These are phyloP conservation scores for Neonectria faginata DNA, from an alignment of 2,329 filamentous ascomycete genomes.

Conservation along the genomic window DNA sequence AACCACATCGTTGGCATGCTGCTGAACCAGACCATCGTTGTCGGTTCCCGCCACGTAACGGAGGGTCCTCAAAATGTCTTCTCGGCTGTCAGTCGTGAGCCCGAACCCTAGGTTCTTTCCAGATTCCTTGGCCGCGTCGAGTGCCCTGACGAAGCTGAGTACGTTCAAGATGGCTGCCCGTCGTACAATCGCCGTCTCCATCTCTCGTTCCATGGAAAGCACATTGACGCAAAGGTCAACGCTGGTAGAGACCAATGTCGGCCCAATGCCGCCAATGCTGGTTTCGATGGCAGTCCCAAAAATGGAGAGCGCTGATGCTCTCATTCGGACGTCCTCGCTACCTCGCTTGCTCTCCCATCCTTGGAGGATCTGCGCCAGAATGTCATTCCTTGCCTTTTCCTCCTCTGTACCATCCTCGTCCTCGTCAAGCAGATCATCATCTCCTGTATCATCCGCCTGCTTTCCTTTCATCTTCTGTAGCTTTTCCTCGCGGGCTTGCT, in stretches of 20 bases:
- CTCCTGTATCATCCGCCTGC: conserved; percentile 63
- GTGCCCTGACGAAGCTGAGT: conserved; percentile 69
- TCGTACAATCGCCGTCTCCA: conserved; percentile 73
- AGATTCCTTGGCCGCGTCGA: conserved; percentile 65
- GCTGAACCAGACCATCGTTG: conserved; percentile 74
- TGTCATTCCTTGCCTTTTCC: conserved; percentile 60
- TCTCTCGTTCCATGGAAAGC: conserved; percentile 70
- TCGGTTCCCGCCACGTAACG: conserved; percentile 74
- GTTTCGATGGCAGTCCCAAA: conserved; percentile 70
- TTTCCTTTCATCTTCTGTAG: conserved; percentile 60
- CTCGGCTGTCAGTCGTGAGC: conserved; percentile 65
- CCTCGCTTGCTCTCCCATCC: conserved; percentile 76
- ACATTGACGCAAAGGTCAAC: conserved; percentile 74
- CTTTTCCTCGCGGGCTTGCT: conserved; percentile 64
- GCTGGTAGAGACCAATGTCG: conserved; percentile 63
- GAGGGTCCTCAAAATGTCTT: conserved; percentile 72
- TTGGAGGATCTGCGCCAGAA: conserved; percentile 69
- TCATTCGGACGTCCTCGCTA: conserved; percentile 76
- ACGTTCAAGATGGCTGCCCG: conserved; percentile 74
- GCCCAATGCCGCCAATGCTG: conserved; percentile 67
- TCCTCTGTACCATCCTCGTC: conserved; percentile 61
- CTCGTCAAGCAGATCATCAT: conserved; percentile 54
- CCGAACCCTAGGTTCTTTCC: conserved; percentile 64
- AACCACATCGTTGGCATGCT: conserved; percentile 74
- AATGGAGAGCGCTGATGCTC: conserved; percentile 76